phyloP scores from a whole-genome alignment of 164 flowering plant genomes.

The Malania oleifera region DNA sequence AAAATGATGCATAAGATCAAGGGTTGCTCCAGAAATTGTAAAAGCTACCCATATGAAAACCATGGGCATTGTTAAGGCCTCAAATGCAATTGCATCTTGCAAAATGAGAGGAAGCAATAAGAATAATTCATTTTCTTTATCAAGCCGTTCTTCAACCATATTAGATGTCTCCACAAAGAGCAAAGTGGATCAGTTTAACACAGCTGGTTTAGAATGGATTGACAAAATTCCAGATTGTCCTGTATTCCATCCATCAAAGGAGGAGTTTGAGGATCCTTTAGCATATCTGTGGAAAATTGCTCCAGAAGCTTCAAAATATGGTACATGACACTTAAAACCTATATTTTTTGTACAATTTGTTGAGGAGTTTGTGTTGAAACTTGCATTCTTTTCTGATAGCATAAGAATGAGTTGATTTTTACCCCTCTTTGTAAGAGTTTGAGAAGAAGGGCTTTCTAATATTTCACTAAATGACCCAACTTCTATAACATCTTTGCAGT shows the following conservation, averaged over 20 bases:
- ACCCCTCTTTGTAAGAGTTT: too few relatives aligned
- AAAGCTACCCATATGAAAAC: too few relatives aligned
- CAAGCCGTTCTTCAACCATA: not conserved
- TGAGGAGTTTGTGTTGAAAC: not conserved
- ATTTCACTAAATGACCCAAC: too few relatives aligned
- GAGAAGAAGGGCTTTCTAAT: too few relatives aligned
- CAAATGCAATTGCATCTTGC: not conserved
- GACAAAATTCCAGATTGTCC: slow-evolving; percentile 24
- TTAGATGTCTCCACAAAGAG: not conserved
- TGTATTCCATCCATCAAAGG: slow-evolving; percentile 17
- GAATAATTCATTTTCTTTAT: not conserved
- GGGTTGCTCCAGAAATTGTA: not conserved
- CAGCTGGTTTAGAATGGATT: slow-evolving; percentile 2
- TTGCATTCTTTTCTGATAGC: too few relatives aligned
- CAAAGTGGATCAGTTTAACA: not conserved
- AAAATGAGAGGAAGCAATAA: not conserved
- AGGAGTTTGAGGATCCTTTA: slow-evolving; percentile 26
- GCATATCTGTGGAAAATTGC: slow-evolving; percentile 19
- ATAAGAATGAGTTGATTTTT: too few relatives aligned
- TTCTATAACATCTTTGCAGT: too few relatives aligned
- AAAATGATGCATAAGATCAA: not conserved
- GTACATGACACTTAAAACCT: slow-evolving; percentile 3
- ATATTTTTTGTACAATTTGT: not conserved
- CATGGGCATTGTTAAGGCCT: not conserved
- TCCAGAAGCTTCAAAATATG: slow-evolving; percentile 24